A percentile compares a stretch with the other conserved stretches of the same genome.
Conservation (phyloP, 495 filamentous ascomycete genomes). For the Daldinia vernicosa region DNA sequence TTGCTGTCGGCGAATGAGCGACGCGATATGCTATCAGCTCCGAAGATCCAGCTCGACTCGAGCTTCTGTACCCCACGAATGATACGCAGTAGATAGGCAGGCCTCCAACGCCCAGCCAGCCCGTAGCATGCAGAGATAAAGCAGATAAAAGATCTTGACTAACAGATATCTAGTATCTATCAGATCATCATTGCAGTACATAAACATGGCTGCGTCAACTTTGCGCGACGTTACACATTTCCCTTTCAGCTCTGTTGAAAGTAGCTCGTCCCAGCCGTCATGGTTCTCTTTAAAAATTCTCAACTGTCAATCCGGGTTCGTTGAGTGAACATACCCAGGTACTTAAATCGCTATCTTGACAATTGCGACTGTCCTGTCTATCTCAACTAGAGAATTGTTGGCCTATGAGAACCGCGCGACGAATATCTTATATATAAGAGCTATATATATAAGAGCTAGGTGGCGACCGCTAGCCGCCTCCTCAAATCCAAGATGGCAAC, state of each 20-base stretch:
- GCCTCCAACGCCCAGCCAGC: neutral
- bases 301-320: slow-evolving; percentile 4
- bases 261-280: neutral
- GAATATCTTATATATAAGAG: neutral
- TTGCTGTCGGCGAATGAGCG: slow-evolving; percentile 17
- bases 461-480: neutral
- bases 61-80: slow-evolving; percentile 30
- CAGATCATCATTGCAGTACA: slow-evolving; percentile 10
- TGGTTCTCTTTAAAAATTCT: slow-evolving; percentile 4
- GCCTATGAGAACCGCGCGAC: neutral
- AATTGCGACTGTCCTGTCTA: neutral
- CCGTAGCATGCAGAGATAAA: slow-evolving; percentile 1
- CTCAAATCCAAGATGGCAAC: slow-evolving; percentile 22
- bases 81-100: slow-evolving; percentile 3
- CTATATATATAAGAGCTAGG: neutral
- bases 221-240: slow-evolving; percentile 19
- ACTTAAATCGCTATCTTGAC: neutral
- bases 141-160: neutral
- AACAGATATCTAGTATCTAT: slow-evolving; percentile 32
- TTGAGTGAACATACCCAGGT: slow-evolving; percentile 9
- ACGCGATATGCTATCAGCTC: slow-evolving; percentile 2
- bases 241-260: slow-evolving; percentile 1
- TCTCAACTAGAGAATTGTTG: neutral
- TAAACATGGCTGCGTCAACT: slow-evolving; percentile 32
- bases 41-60: slow-evolving; percentile 5